Percentiles rank a stretch among this genome's conserved stretches.
Conservation (phyloP, 2,329 filamentous ascomycete species). For the Penicillium oxalicum region DNA sequence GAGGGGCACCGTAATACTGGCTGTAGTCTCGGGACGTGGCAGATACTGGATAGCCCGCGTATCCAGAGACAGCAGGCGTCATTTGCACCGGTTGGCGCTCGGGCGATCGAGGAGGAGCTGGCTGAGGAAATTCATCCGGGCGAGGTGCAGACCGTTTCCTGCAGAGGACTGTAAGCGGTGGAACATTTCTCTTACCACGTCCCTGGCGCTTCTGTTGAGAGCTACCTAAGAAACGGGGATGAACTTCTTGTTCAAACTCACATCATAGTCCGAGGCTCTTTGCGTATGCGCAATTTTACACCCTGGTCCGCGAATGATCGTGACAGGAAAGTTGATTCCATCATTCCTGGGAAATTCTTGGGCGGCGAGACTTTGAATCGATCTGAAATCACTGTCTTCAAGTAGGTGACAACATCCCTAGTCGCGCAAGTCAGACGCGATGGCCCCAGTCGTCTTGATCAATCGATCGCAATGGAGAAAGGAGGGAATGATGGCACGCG, state of each 20-base stretch:
- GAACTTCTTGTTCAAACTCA: constrained; percentile 17
- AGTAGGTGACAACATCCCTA: constrained; percentile 44
- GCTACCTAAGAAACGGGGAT: background rate
- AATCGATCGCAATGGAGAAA: constrained; percentile 1
- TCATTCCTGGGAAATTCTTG: constrained; percentile 73
- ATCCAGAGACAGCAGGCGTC: constrained; percentile 23
- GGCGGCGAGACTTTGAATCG: constrained; percentile 55
- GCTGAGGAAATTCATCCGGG: constrained; percentile 35
- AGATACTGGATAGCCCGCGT: constrained; percentile 28
- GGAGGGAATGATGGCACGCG: background rate
- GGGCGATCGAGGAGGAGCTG: constrained; percentile 33
- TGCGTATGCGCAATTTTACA: constrained; percentile 72
- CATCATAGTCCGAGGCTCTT: constrained; percentile 64
- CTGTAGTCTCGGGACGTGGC: constrained; percentile 29
- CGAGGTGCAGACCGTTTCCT: constrained; percentile 38
- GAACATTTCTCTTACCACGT: background rate
- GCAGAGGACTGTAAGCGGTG: constrained; percentile 11
- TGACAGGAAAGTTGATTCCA: constrained; percentile 74
- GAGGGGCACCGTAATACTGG: constrained; percentile 28
- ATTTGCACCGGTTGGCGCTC: constrained; percentile 35
- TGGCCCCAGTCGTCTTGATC: no score
- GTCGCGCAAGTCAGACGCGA: constrained; percentile 11
- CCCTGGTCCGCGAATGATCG: constrained; percentile 82
- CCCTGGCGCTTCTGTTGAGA: no score
- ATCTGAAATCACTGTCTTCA: constrained; percentile 55